Evolutionary conservation across 1,284 basidiomycete genomes (phyloP), one percentile per base, ranked within the genome.

Genomic region (Heterobasidion irregulare): DNA sequence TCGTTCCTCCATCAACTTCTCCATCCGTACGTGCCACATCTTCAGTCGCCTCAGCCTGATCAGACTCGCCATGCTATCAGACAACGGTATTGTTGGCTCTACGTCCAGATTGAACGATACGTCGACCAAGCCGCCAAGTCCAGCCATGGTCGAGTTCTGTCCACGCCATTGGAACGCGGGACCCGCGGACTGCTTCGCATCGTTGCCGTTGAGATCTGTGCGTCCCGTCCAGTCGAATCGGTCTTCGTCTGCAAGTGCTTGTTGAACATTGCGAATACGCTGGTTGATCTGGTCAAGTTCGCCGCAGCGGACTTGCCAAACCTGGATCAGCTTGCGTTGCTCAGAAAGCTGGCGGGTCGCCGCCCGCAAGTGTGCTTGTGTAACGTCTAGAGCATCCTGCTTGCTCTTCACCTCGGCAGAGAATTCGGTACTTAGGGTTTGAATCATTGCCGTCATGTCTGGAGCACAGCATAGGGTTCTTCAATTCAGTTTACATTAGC

Each of bases 271-370:
- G 46, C 86, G 80, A 47, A 90, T 79, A 3, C 88, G 82, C 64
- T 90, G 86, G 33, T 79, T 77, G 12, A 90, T 75, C 63, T 90
- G 83, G 61, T 95, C 93, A 9, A 93, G 76, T 65, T 92, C 86
- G 9, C 75, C 79, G 54, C 87, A 85, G 48, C 81, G 79, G 1
- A 72, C 65, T 64, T 93, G 89, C 79, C 88, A 88, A 5, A 75
- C 67, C 57, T 86, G 80, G 36, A 95, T 86, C 62, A 92, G 86
- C 62, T 87, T 88, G 44, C 96, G 84, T 64, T 94, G 88, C 56
- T 94, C 89, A 0, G 94, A 87, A 7, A 99, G 82, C 60, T 94
- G 88, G 56, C 91, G 84, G 0, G 95, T 98, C 0, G 94, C 91
- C 4, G 87, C 85, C 50, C 92, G 89, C 8, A 99, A 82, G 63